phyloP scores from a whole-genome alignment of 2,329 filamentous ascomycete species.

The Cladosporium colombiae region DNA sequence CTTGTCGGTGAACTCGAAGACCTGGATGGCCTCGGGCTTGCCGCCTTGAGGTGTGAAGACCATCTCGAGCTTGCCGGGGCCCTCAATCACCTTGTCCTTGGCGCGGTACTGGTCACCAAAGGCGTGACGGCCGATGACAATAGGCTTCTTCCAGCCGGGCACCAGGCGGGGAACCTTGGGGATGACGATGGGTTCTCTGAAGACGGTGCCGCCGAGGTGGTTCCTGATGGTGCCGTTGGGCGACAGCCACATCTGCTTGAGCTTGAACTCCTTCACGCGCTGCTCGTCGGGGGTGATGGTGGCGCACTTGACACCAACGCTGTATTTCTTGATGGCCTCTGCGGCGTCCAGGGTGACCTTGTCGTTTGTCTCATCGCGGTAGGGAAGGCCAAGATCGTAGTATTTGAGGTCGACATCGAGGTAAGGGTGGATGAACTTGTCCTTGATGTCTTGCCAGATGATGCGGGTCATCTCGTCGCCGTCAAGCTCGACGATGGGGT shows the following conservation, averaged over 20 bases:
- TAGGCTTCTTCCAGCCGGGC: slow-evolving; percentile 97
- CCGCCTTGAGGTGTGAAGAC: slow-evolving; percentile 85
- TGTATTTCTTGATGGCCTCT: slow-evolving; percentile 98
- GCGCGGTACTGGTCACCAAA: slow-evolving; percentile 99
- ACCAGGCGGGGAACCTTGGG: slow-evolving; percentile 89
- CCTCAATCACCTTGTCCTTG: slow-evolving; percentile 82
- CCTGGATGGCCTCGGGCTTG: slow-evolving; percentile 80
- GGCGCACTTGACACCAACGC: slow-evolving; percentile 97
- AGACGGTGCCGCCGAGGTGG: slow-evolving; percentile 85
- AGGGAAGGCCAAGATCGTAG: slow-evolving; percentile 69
- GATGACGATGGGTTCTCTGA: slow-evolving; percentile 98
- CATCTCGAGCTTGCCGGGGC: slow-evolving; percentile 87
- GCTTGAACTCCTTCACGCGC: slow-evolving; percentile 94
- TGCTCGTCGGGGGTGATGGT: slow-evolving; percentile 98
- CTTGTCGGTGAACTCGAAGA: slow-evolving; percentile 83
- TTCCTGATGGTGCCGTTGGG: slow-evolving; percentile 86
- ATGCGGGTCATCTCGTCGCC: slow-evolving; percentile 96
- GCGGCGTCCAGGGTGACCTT: slow-evolving; percentile 93
- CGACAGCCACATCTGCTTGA: slow-evolving; percentile 99
- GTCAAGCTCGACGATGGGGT: slow-evolving; percentile 96
- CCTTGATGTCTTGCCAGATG: slow-evolving; percentile 99
- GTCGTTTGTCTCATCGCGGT: slow-evolving; percentile 94
- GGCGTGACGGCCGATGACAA: slow-evolving; percentile 97
- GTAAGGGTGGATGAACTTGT: slow-evolving; percentile 96
- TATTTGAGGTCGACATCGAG: slow-evolving; percentile 93